A percentile compares a stretch with the other conserved stretches of the same genome.
Evolutionary conservation across 108 stramenopile genomes (phyloP).

Genomic region (Asterionellopsis glacialis): DNA sequence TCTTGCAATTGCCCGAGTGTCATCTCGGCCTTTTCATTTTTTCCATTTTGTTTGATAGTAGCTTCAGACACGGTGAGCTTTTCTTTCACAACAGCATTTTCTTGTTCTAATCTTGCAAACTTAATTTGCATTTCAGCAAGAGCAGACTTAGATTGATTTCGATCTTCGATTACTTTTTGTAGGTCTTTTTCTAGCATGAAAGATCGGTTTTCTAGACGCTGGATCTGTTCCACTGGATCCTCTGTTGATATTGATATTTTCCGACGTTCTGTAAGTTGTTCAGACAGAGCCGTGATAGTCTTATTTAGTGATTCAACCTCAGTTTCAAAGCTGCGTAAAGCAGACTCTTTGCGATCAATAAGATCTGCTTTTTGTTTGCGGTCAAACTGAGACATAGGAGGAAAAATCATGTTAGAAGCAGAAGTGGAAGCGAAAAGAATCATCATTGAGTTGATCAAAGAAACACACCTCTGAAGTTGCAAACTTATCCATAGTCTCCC

Average conservation of each 20-base stretch:
- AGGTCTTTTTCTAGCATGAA: not conserved
- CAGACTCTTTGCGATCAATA: constrained; percentile 54
- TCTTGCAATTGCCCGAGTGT: constrained; percentile 45
- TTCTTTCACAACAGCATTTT: constrained; percentile 27
- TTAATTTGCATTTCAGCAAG: not conserved
- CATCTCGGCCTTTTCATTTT: constrained; percentile 26
- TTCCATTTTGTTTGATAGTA: constrained; percentile 30
- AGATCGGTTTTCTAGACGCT: constrained; percentile 12
- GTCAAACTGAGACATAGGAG: constrained; percentile 5
- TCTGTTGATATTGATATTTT: constrained; percentile 24
- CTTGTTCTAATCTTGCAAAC: constrained; percentile 14
- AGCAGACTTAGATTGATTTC: not conserved
- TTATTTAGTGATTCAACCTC: constrained; percentile 48
- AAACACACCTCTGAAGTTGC: constrained; percentile 52
- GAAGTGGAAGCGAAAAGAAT: not conserved
- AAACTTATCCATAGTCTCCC: constrained; percentile 51
- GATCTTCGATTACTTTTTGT: not conserved
- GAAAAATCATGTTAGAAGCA: not conserved
- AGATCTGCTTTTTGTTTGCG: not conserved
- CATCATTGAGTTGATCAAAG: not conserved
- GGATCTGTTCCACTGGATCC: constrained; percentile 25
- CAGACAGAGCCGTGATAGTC: constrained; percentile 35
- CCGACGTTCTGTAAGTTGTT: constrained; percentile 36
- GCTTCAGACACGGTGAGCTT: constrained; percentile 40
- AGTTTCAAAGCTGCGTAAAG: constrained; percentile 58